Percentiles rank a stretch among this genome's conserved stretches.
Evolutionary conservation across 306 rosid genomes (phyloP).

Genomic region (Quercus robur): DNA sequence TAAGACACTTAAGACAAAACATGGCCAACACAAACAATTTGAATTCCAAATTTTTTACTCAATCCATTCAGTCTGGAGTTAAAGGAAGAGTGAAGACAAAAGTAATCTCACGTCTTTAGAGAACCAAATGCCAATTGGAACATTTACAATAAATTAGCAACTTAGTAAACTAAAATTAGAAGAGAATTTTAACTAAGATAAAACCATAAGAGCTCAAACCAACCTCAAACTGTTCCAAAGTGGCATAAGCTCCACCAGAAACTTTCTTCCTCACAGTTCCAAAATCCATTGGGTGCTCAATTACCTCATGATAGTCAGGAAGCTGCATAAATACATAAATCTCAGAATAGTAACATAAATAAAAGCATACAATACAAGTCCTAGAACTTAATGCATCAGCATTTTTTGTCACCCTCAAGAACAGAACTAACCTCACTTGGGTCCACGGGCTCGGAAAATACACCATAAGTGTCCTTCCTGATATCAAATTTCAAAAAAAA

Average conservation of each 20-base stretch:
- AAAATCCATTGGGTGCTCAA: slow-evolving; percentile 68
- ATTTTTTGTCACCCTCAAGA: neutral
- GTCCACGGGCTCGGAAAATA: slow-evolving; percentile 71
- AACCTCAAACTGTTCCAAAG: slow-evolving; percentile 68
- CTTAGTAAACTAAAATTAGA: neutral
- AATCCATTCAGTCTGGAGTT: neutral
- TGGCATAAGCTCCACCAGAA: slow-evolving; percentile 39
- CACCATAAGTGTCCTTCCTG: slow-evolving; percentile 74
- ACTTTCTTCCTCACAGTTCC: slow-evolving; percentile 60
- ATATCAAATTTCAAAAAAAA: neutral
- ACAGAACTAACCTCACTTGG: slow-evolving; percentile 58
- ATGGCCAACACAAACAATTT: neutral
- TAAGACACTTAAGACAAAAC: neutral
- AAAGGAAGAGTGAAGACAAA: neutral
- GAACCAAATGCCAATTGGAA: neutral
- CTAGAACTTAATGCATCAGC: slow-evolving; percentile 21
- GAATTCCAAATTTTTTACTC: neutral
- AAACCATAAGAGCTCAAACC: neutral
- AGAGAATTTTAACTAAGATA: neutral
- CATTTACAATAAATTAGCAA: neutral
- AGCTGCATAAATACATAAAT: slow-evolving; percentile 37
- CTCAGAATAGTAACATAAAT: neutral
- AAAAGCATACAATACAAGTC: slow-evolving; percentile 6
- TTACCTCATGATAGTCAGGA: slow-evolving; percentile 66
- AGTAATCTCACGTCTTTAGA: neutral